phyloP scores from a whole-genome alignment of 1,284 basidiomycete species.

The Malassezia caprae region DNA sequence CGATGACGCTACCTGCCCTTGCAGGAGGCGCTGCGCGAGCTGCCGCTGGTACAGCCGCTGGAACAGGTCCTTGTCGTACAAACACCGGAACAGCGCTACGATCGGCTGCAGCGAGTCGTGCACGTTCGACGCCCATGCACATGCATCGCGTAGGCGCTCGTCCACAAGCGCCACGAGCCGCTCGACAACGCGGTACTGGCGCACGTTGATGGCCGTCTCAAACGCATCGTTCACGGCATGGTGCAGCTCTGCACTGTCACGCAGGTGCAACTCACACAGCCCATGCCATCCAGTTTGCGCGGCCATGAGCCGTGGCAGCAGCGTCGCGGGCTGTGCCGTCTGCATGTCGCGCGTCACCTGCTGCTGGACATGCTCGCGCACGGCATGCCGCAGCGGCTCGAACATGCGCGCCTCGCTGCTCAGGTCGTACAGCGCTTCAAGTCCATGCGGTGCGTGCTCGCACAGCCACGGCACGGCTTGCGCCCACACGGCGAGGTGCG shows the following conservation, averaged over 20 bases:
- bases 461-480: conserved; percentile 22
- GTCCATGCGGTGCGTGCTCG: background rate
- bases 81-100: conserved; percentile 72
- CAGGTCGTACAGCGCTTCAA: background rate
- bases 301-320: background rate
- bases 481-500: conserved; percentile 23
- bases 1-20: conserved; percentile 75
- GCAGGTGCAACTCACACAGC: background rate
- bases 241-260: background rate
- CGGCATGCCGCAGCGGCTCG: background rate
- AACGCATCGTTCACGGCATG: conserved; percentile 1
- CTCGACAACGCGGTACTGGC: conserved; percentile 25
- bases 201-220: background rate
- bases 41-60: conserved; percentile 85
- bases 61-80: conserved; percentile 51
- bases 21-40: conserved; percentile 74
- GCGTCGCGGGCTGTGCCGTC: background rate
- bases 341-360: conserved; percentile 1
- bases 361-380: conserved; percentile 2
- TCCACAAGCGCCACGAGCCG: conserved; percentile 32
- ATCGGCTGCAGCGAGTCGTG: conserved; percentile 49
- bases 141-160: conserved; percentile 20
- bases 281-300: background rate
- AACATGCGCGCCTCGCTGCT: background rate
- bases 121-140: conserved; percentile 20